Base-by-base conservation (phyloP, 2,329 filamentous ascomycete species). In the Hymenoscyphus linearis region DNA sequence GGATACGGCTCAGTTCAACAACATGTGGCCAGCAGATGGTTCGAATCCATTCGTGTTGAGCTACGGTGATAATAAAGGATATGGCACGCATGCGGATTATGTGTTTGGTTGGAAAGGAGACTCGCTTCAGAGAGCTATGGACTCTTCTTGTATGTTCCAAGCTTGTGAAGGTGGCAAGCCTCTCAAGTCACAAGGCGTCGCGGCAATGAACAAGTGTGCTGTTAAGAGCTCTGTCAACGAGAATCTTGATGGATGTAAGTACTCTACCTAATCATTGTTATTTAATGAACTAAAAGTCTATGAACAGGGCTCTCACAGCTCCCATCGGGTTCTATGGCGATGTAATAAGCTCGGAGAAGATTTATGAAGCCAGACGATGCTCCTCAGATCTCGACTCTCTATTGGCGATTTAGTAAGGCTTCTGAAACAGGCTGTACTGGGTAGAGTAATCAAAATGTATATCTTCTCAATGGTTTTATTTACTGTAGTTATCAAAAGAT, bases 21-120 rank as follows among this genome's bases (percentile, higher is more conserved):
- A 80, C 69, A 27, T 44, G 31, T 77, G 77, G 78, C 76, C 76
- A 60, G 73, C 73, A 58, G 74, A 77, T 71, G 77, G 76, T 62
- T 74, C 71, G 26, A 76, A 76, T 64, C 75, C 75, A 2, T 78
- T 77, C 67, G 69, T 76, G 60, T 78, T 78, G 71, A 76, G 71
- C 66, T 68, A 60, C 54, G 64, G 79, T 75, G 76, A 78, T 76
- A 73, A 68, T 70, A 76, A 76, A n/a, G 59, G 59, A 1, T 60
- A 60, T 50, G 52, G 26, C 3, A 56, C 35, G 18, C 59, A 60
- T 40, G 59, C 37, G 6, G 59, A 60, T 40, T 60, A 60, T 18
- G 31, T 60, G 7, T 60, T 60, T 27, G 59, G 59, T 4, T 60
- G 59, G 59, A 60, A 60, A 31, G 59, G 52, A 2, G 53, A 60